Evolutionary conservation across 257 asterid genomes (phyloP), one percentile per base, ranked within the genome.

Genomic region (Gentiana macrophylla): DNA sequence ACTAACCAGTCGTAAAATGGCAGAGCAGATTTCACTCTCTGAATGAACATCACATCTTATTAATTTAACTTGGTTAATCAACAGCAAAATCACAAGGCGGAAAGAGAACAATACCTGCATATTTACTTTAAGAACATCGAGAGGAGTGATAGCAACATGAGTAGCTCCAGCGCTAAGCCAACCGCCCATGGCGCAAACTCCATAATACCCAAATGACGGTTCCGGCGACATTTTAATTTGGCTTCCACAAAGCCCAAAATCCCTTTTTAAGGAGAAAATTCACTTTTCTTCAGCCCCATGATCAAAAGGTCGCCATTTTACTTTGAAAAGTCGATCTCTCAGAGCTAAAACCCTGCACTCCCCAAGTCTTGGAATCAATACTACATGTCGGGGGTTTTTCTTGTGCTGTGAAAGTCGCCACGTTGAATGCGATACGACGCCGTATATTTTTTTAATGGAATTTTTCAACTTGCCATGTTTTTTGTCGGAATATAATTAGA

Each of bases 51-150:
- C 24, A 24, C 24, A 24, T 24, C 24, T 24, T 24, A 24, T 24
- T 24, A 24, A 24, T 24, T 24, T 24, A 24, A 24, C 24, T 24
- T 24, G 24, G 24, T 24, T 41, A 41, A 41, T 41, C 9, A 41
- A 41, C 6, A 41, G 46, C 46, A 41, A 41, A 41, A 41, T 41
- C 9, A 24, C 24, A 24, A 24, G 24, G 24, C 24, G 24, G 24
- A 41, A 41, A 34, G 35, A 24, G 24, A 37, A 34, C 37, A 10
- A 12, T 49, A 74, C 80, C 80, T 74, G 80, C 80, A 74, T 74
- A 62, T 74, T 74, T 53, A 74, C 80, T 75, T 75, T 75, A 51
- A 75, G 77, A 32, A 75, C 80, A 71, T 75, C 80, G 61, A 75
- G 72, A 41, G 80, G 80, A 24, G 80, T 75, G 49, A 64, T 64